Percentiles rank a stretch among this genome's conserved stretches.
Conservation (phyloP, 805 yeast species). For the Candida sanyiensis region DNA sequence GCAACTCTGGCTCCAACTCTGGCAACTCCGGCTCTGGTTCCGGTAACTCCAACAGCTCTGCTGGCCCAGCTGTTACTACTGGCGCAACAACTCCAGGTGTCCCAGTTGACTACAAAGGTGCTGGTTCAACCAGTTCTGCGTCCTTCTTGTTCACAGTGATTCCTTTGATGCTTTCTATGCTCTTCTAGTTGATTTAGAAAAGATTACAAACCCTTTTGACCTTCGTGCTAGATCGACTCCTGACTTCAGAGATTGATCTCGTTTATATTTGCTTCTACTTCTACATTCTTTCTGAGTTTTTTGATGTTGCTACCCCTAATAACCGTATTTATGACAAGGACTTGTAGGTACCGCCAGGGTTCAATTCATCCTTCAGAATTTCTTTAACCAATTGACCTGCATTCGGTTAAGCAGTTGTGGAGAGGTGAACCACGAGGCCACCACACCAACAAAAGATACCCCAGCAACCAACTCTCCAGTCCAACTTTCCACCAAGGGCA, state of each 20-base stretch:
- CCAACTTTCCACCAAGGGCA: slow-evolving; percentile 20
- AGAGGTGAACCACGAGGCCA: slow-evolving; percentile 19
- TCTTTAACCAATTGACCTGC: too few relatives aligned
- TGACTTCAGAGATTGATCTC: too few relatives aligned
- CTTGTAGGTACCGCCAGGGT: too few relatives aligned
- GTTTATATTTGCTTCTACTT: too few relatives aligned
- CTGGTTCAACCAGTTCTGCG: not conserved
- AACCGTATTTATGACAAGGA: too few relatives aligned
- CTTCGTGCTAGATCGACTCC: too few relatives aligned
- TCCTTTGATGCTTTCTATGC: not conserved
- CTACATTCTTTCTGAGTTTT: too few relatives aligned
- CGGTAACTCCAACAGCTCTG: not conserved
- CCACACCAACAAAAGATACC: slow-evolving; percentile 25
- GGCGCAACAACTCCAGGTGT: slow-evolving; percentile 1
- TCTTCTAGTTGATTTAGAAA: not conserved
- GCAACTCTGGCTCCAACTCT: not conserved
- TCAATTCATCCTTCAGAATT: too few relatives aligned
- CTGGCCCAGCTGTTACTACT: not conserved
- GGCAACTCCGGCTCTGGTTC: not conserved
- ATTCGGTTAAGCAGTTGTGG: too few relatives aligned
- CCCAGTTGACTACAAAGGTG: not conserved
- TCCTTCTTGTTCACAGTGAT: not conserved
- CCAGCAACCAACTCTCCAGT: slow-evolving; percentile 21
- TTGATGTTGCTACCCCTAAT: too few relatives aligned
- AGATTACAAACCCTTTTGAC: too few relatives aligned